Evolutionary conservation across 2,329 filamentous ascomycete species (phyloP).

Genomic region (Hysterium pulicare): DNA sequence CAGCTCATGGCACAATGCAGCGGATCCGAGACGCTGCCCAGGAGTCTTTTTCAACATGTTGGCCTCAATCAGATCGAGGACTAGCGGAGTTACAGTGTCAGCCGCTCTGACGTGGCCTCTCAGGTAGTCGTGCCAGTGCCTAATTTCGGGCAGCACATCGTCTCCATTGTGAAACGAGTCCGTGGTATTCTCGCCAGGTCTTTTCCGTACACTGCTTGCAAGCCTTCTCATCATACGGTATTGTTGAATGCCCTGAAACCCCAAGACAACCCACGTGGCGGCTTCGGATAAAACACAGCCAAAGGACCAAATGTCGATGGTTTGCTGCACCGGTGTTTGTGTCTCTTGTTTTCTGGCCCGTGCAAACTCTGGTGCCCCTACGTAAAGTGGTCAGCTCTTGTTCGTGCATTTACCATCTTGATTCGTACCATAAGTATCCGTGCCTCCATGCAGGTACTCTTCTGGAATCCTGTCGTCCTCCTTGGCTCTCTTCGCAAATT

Average conservation of each 20-base stretch:
- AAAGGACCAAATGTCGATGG: constrained; percentile 41
- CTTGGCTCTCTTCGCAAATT: constrained; percentile 13
- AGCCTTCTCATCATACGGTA: constrained; percentile 16
- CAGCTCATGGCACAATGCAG: constrained; percentile 4
- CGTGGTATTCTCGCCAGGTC: not conserved
- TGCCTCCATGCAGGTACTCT: constrained; percentile 24
- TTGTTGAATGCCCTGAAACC: constrained; percentile 27
- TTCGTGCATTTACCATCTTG: constrained; percentile 1
- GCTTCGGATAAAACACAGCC: constrained; percentile 39
- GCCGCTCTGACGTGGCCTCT: constrained; percentile 4
- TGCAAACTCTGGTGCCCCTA: constrained; percentile 11
- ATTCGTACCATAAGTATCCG: constrained; percentile 34
- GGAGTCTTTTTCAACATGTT: constrained; percentile 9
- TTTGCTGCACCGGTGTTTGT: constrained; percentile 21
- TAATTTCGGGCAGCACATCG: constrained; percentile 7
- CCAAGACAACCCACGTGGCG: constrained; percentile 39
- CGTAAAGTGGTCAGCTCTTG: not conserved
- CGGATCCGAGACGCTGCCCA: not conserved
- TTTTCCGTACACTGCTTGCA: constrained; percentile 2
- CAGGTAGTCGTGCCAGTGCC: constrained; percentile 13
- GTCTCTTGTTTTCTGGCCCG: constrained; percentile 5
- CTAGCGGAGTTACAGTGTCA: constrained; percentile 10
- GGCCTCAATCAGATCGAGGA: constrained; percentile 13
- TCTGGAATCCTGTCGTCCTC: constrained; percentile 5
- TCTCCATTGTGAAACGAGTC: constrained; percentile 13